Conservation (phyloP, 2,329 filamentous ascomycete genomes). For the Sphaerulina populicola region DNA sequence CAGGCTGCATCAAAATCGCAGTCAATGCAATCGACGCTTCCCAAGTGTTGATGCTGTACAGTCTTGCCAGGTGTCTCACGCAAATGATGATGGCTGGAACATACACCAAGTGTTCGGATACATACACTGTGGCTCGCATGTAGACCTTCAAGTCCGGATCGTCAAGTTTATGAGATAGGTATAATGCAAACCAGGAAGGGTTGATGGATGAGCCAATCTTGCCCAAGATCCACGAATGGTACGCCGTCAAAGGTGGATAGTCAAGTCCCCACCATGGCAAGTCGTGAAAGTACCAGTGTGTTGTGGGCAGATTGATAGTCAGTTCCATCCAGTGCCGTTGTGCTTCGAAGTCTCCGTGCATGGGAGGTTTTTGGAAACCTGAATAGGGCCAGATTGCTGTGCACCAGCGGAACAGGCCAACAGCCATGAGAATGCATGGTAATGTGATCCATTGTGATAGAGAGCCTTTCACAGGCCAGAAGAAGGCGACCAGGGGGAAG, state of each 20-base stretch:
- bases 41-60: slow-evolving; percentile 68
- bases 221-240: slow-evolving; percentile 94
- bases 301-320: slow-evolving; percentile 77
- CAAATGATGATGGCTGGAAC: slow-evolving; percentile 80
- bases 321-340: slow-evolving; percentile 99
- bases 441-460: slow-evolving; percentile 87
- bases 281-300: slow-evolving; percentile 97
- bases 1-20: slow-evolving; percentile 86
- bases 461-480: slow-evolving; percentile 74
- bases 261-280: slow-evolving; percentile 96
- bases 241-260: slow-evolving; percentile 93
- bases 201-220: slow-evolving; percentile 72
- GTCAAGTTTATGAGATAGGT: slow-evolving; percentile 72
- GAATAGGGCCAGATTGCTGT: slow-evolving; percentile 93
- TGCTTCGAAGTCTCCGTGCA: slow-evolving; percentile 96
- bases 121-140: slow-evolving; percentile 85
- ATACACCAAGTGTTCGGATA: slow-evolving; percentile 86
- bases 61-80: slow-evolving; percentile 67
- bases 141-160: slow-evolving; percentile 77
- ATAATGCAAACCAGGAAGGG: slow-evolving; percentile 77
- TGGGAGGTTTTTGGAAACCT: slow-evolving; percentile 72
- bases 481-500: slow-evolving; percentile 86
- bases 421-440: slow-evolving; percentile 77
- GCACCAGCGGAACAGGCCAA: slow-evolving; percentile 88
- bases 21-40: slow-evolving; percentile 75